Conservation (phyloP, 495 filamentous ascomycete genomes). For the Aspergillus nanangensis region DNA sequence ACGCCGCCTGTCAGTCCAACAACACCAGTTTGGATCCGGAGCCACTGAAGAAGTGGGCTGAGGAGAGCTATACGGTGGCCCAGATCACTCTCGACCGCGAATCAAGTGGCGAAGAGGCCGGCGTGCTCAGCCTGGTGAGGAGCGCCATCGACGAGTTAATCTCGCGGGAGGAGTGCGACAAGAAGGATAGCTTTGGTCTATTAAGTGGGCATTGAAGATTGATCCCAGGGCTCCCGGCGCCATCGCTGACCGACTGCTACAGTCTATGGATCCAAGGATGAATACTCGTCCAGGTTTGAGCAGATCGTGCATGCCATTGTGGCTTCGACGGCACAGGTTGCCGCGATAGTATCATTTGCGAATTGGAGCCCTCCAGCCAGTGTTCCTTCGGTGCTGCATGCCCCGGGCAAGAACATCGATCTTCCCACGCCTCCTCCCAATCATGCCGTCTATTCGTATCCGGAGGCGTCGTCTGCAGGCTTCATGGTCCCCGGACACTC, state of each 20-base stretch:
- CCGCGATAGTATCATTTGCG: conserved; percentile 16
- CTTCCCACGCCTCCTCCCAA: background rate
- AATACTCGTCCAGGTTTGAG: conserved; percentile 21
- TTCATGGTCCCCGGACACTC: conserved; percentile 32
- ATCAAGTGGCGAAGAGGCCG: conserved; percentile 3
- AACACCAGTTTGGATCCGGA: conserved; percentile 27
- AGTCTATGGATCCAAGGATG: conserved; percentile 24
- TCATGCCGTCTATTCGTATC: conserved; percentile 17
- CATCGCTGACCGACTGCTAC: background rate
- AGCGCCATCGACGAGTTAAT: conserved; percentile 12
- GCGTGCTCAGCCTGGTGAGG: conserved; percentile 6
- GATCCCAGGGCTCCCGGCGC: too few relatives aligned
- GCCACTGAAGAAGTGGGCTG: conserved; percentile 35
- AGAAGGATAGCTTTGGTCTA: conserved; percentile 13
- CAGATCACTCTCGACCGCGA: conserved; percentile 20
- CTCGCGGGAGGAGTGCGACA: conserved; percentile 14
- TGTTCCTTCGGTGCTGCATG: conserved; percentile 12
- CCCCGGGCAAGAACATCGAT: background rate
- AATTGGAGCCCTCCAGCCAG: conserved; percentile 5
- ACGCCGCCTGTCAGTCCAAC: conserved; percentile 15
- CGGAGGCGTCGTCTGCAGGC: conserved; percentile 13
- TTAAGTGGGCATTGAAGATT: too few relatives aligned
- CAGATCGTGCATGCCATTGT: conserved; percentile 6
- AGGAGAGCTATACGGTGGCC: conserved; percentile 32
- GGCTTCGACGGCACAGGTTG: background rate